Conservation (phyloP, 495 filamentous ascomycete species). For the Hypoxylon crocopeplum region DNA sequence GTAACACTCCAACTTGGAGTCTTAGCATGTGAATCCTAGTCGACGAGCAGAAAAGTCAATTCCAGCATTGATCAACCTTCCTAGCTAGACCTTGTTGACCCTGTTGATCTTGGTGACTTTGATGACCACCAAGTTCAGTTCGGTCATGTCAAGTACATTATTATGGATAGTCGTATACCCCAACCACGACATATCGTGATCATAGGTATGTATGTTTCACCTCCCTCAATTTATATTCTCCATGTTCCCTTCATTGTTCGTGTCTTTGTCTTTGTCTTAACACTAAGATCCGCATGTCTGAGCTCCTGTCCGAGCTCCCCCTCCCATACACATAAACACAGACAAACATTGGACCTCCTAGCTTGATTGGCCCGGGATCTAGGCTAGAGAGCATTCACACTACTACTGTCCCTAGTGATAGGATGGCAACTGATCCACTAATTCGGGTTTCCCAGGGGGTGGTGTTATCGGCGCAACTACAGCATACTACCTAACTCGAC, state of each 20-base stretch:
- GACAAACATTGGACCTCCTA: background rate
- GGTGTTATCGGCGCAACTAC: constrained; percentile 95
- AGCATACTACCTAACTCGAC: constrained; percentile 91
- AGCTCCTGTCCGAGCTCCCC: background rate
- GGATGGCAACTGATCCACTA: constrained; percentile 12
- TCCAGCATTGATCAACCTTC: background rate
- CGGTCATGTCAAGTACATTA: constrained; percentile 42
- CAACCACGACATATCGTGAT: constrained; percentile 69
- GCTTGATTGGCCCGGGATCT: constrained; percentile 11
- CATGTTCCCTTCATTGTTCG: background rate
- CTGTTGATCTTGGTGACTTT: constrained; percentile 4
- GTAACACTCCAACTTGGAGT: constrained; percentile 6
- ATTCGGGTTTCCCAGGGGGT: constrained; percentile 65
- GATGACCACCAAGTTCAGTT: too few relatives aligned
- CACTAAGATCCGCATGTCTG: too few relatives aligned
- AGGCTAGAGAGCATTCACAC: constrained; percentile 23
- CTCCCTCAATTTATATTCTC: constrained; percentile 4
- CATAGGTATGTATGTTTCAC: constrained; percentile 59
- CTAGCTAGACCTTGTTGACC: background rate
- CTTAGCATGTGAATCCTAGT: constrained; percentile 12
- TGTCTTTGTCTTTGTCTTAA: too few relatives aligned
- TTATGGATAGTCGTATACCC: constrained; percentile 41
- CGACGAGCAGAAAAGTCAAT: background rate
- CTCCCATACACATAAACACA: background rate
- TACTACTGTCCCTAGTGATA: background rate